Conservation (phyloP, 2,329 filamentous ascomycete species). For the Talaromyces sp. region DNA sequence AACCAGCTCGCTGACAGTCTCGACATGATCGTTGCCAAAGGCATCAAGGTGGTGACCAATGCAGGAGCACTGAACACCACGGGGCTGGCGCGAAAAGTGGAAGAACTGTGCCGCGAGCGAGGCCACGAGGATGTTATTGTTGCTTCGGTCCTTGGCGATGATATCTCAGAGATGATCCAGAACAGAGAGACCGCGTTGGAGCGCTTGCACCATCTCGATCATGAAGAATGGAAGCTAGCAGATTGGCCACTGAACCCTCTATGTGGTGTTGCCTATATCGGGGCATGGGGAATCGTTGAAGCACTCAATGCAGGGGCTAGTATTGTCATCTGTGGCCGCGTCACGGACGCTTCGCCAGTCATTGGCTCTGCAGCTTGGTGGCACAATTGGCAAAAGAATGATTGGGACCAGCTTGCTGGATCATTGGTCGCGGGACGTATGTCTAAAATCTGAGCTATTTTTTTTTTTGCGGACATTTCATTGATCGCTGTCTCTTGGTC, state of each 20-base stretch:
- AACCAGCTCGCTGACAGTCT: slow-evolving; percentile 11
- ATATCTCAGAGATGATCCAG: neutral
- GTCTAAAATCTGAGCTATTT: neutral
- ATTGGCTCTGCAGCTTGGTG: slow-evolving; percentile 19
- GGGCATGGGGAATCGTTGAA: slow-evolving; percentile 18
- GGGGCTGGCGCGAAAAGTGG: slow-evolving; percentile 2
- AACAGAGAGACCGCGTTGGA: neutral
- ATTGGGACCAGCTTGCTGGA: slow-evolving; percentile 8
- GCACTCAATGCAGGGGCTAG: slow-evolving; percentile 22
- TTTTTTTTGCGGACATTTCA: neutral
- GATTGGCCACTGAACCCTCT: slow-evolving; percentile 3
- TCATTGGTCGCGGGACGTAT: neutral
- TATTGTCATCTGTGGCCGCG: slow-evolving; percentile 26
- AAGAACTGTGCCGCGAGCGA: neutral
- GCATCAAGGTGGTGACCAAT: slow-evolving; percentile 17
- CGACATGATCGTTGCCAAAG: slow-evolving; percentile 2
- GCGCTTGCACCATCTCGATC: neutral
- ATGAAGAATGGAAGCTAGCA: neutral
- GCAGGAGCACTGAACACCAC: neutral
- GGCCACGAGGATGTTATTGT: neutral
- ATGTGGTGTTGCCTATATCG: slow-evolving; percentile 9
- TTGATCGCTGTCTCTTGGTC: slow-evolving; percentile 15
- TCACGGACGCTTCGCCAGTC: slow-evolving; percentile 22
- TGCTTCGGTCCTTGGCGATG: neutral
- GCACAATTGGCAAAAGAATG: slow-evolving; percentile 10